Conservation (phyloP, 106 monocot genomes). For the Dendrobium chrysotoxum region DNA sequence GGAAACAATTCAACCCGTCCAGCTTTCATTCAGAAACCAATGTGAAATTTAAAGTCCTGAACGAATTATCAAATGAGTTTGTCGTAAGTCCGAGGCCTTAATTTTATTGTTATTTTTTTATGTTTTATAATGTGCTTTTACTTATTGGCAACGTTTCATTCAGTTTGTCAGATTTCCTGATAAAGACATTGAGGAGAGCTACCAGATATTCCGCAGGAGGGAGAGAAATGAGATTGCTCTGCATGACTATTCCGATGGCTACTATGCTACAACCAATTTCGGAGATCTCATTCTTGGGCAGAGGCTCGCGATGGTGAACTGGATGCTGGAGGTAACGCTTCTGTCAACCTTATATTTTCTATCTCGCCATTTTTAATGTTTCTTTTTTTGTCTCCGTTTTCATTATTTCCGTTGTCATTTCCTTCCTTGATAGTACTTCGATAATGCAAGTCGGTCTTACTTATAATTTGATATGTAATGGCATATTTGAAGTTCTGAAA, state of each 20-base stretch:
- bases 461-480: too few species aligned
- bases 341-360: not conserved
- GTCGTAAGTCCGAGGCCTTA: slow-evolving; percentile 32
- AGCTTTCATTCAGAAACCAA: slow-evolving; percentile 2
- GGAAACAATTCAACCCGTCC: slow-evolving; percentile 35
- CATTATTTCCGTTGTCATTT: not conserved
- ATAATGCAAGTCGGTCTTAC: not conserved
- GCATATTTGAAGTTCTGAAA: too few species aligned
- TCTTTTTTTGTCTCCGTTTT: not conserved
- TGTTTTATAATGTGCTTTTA: not conserved
- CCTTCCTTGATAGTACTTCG: not conserved
- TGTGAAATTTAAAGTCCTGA: not conserved
- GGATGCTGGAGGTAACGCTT: slow-evolving; percentile 77
- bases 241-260: slow-evolving; percentile 38
- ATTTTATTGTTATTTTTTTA: not conserved
- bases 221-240: slow-evolving; percentile 42
- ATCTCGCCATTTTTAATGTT: not conserved
- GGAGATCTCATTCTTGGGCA: slow-evolving; percentile 57
- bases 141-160: not conserved
- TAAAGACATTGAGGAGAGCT: slow-evolving; percentile 84
- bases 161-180: slow-evolving; percentile 61
- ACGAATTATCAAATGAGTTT: slow-evolving; percentile 38
- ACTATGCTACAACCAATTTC: slow-evolving; percentile 18
- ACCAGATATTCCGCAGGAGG: slow-evolving; percentile 49
- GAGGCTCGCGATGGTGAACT: slow-evolving; percentile 70